Conservation (phyloP, 805 yeast genomes). For the Sungouiozyma intestinalis region DNA sequence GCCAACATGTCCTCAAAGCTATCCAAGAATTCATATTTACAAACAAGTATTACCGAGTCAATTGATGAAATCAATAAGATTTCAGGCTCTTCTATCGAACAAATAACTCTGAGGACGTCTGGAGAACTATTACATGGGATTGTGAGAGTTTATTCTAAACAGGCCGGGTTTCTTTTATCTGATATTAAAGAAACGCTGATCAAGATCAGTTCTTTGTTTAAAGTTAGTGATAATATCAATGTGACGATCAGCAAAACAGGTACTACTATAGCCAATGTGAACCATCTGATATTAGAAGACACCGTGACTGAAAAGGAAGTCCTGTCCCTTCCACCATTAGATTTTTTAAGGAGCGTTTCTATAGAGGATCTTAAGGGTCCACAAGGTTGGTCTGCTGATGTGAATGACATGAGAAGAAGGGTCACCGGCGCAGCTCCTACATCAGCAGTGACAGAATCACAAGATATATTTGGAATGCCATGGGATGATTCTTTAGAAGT, state of each 20-base stretch:
- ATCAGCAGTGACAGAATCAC: neutral
- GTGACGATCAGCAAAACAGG: conserved; percentile 53
- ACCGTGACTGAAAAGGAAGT: conserved; percentile 72
- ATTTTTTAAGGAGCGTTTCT: conserved; percentile 12
- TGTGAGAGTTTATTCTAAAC: conserved; percentile 74
- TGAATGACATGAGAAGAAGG: conserved; percentile 16
- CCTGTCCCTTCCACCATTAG: conserved; percentile 52
- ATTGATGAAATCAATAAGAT: conserved; percentile 52
- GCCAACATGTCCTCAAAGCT: conserved; percentile 47
- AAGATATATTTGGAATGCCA: conserved; percentile 2
- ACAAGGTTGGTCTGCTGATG: conserved; percentile 4
- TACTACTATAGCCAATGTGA: conserved; percentile 43
- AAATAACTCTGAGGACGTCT: conserved; percentile 68
- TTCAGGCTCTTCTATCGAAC: conserved; percentile 33
- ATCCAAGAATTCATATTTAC: conserved; percentile 44
- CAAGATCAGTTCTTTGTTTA: conserved; percentile 60
- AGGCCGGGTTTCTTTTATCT: conserved; percentile 71
- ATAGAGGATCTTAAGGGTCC: neutral
- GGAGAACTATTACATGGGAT: conserved; percentile 84
- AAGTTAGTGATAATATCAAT: conserved; percentile 35
- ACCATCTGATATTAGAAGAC: conserved; percentile 56
- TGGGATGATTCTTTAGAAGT: conserved; percentile 26
- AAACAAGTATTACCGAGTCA: conserved; percentile 60
- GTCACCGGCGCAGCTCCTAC: conserved; percentile 24
- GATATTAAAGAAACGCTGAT: conserved; percentile 72